A percentile compares a stretch with the other conserved stretches of the same genome.
Evolutionary conservation across 805 yeast species (phyloP).

Genomic region (Nakazawaea populi): DNA sequence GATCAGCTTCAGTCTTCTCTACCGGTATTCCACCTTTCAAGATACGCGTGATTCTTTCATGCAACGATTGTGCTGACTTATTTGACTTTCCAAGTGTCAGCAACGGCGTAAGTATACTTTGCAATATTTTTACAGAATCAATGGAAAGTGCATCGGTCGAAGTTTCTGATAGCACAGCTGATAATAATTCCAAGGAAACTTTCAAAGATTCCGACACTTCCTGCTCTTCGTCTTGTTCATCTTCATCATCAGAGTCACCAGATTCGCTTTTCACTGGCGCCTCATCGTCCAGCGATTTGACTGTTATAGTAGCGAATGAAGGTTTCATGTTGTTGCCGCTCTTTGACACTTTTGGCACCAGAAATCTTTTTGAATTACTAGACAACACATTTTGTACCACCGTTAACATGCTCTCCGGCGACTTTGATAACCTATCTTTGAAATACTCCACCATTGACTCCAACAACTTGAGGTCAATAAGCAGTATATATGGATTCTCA

Average conservation of each 20-base stretch:
- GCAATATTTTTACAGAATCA: constrained; percentile 9
- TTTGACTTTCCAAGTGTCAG: not conserved
- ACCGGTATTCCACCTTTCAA: constrained; percentile 19
- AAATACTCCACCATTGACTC: constrained; percentile 56
- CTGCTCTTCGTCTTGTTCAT: constrained; percentile 23
- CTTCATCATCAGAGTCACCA: constrained; percentile 33
- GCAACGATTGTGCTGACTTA: constrained; percentile 21
- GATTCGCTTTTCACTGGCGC: no score
- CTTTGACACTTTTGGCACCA: not conserved
- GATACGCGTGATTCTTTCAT: constrained; percentile 23
- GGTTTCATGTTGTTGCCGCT: not conserved
- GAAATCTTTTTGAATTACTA: constrained; percentile 11
- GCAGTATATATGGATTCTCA: constrained; percentile 45
- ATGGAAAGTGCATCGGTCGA: not conserved
- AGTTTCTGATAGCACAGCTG: constrained; percentile 30
- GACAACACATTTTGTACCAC: constrained; percentile 38
- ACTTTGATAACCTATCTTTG: constrained; percentile 47
- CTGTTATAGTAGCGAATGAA: not conserved
- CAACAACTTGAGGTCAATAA: constrained; percentile 58
- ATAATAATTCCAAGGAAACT: constrained; percentile 31
- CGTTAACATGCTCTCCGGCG: constrained; percentile 52
- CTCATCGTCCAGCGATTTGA: no score
- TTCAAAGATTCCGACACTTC: constrained; percentile 24
- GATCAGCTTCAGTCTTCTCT: constrained; percentile 17
- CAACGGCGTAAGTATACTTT: constrained; percentile 13